Evolutionary conservation across 139 green algal species (phyloP), one percentile per base, ranked within the genome.

Genomic region (Zygnema circumcarinatum): DNA sequence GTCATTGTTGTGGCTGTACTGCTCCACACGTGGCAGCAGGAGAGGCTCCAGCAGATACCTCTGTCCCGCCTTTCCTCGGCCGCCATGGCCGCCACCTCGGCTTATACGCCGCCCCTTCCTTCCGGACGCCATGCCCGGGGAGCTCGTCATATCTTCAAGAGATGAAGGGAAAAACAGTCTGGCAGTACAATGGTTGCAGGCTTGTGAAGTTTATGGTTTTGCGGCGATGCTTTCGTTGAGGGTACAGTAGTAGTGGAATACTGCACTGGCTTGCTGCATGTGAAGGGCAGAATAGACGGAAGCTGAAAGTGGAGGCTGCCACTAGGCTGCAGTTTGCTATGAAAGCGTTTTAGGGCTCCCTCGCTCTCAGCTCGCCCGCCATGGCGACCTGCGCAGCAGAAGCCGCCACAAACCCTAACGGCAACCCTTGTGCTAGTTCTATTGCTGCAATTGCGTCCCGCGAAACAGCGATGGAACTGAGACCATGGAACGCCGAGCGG

Each of bases 1-100:
- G 25, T 53, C 54, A 32, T 90, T 88, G n/a, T 89, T 90, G 84
- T 38, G 29, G 25, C 32, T n/a, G 36, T 90, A 90, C 42, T 89
- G 84, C 33, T 88, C 83, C 25, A 88, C 74, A 87, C 83, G 74
- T 76, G 83, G 79, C 74, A 88, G 40, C 35, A 88, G 79, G 33
- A 72, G 42, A 25, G 39, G 83, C 56, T 88, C 83, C 35, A 88
- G 79, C 1, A 88, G n/a, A 76, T 88, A 88, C 32, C 25, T 22
- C 1, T 38, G 21, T 25, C 39, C 40, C 33, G 31, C 35, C 2
- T 40, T 38, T 25, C 35, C 35, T 86, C n/a, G n/a, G 7, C 25
- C 1, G n/a, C 62, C 16, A 33, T 82, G 33, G 29, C 74, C 33
- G 33, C 33, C 74, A 78, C 69, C 16, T 7, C 69, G 7, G 7